Conservation (phyloP, 139 green algal species). For the Chlamydomonas sp. region DNA sequence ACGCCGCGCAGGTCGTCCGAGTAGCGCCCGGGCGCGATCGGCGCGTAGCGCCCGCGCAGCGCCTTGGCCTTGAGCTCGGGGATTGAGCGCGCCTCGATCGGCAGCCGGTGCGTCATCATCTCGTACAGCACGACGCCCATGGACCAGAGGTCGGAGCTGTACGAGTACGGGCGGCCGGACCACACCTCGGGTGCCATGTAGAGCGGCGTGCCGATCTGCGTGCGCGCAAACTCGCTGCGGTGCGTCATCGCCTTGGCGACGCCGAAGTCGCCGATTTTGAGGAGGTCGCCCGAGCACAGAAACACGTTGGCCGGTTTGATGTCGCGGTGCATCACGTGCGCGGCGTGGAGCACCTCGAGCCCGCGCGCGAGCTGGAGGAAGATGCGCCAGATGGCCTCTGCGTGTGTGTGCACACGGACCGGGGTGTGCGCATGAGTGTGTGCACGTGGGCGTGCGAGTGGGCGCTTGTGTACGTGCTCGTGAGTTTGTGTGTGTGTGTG, state of each 20-base stretch:
- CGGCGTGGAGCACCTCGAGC: constrained; percentile 56
- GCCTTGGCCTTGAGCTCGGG: constrained; percentile 57
- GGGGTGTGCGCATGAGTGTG: too few species aligned
- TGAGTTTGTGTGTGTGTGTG: too few species aligned
- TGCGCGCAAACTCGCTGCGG: constrained; percentile 48
- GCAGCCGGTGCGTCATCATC: constrained; percentile 61
- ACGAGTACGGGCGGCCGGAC: constrained; percentile 63
- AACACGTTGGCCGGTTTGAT: constrained; percentile 75
- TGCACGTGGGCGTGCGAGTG: too few species aligned
- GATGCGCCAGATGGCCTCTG: constrained; percentile 66
- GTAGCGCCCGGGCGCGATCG: constrained; percentile 46
- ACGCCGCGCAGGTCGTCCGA: constrained; percentile 44
- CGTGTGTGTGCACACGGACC: background rate
- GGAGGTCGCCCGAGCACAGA: constrained; percentile 44
- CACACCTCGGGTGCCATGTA: constrained; percentile 85
- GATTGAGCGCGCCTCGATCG: constrained; percentile 63
- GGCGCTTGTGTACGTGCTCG: too few species aligned
- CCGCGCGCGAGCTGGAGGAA: constrained; percentile 61
- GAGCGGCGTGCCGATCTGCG: constrained; percentile 69
- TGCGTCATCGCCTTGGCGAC: constrained; percentile 66
- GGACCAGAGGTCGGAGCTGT: constrained; percentile 66
- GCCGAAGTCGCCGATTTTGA: constrained; percentile 77
- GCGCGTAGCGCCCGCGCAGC: constrained; percentile 38
- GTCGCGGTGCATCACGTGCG: constrained; percentile 64
- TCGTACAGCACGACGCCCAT: constrained; percentile 75